Conservation (phyloP, 2,329 filamentous ascomycete species). For the Stagonosporopsis tanaceti region DNA sequence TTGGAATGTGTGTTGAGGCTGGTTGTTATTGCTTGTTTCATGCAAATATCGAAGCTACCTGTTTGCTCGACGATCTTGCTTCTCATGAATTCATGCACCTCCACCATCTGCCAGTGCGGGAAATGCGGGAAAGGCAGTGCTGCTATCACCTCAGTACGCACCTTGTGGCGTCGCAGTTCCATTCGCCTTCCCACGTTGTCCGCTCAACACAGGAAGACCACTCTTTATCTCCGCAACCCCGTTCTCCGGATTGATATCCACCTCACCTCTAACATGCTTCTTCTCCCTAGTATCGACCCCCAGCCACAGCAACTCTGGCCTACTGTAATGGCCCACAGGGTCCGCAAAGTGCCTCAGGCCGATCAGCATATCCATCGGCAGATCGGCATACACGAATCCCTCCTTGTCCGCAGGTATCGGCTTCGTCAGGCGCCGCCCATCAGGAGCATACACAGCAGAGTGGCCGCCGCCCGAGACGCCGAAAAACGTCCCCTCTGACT, state of each 20-base stretch:
- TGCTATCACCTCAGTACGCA: neutral
- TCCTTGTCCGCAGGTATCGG: conserved; percentile 53
- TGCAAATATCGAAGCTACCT: neutral
- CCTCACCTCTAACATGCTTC: conserved; percentile 30
- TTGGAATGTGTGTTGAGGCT: neutral
- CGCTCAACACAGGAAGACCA: neutral
- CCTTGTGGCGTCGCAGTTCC: neutral
- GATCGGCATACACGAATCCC: conserved; percentile 60
- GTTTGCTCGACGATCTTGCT: neutral
- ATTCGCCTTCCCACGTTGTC: neutral
- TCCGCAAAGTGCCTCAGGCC: conserved; percentile 56
- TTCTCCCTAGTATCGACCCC: conserved; percentile 51
- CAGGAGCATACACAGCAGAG: conserved; percentile 54
- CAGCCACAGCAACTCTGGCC: conserved; percentile 62
- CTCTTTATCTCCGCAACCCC: neutral
- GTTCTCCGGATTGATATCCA: conserved; percentile 2
- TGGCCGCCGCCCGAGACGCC: conserved; percentile 54
- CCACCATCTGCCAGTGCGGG: neutral
- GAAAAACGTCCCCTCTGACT: conserved; percentile 54
- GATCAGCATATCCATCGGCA: conserved; percentile 57
- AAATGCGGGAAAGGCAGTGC: neutral
- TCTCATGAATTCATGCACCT: neutral
- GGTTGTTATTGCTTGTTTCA: neutral
- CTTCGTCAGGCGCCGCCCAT: conserved; percentile 58
- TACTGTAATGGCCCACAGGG: conserved; percentile 59